Evolutionary conservation across 108 stramenopile species (phyloP).

Genomic region (Skeletonema tropicum): DNA sequence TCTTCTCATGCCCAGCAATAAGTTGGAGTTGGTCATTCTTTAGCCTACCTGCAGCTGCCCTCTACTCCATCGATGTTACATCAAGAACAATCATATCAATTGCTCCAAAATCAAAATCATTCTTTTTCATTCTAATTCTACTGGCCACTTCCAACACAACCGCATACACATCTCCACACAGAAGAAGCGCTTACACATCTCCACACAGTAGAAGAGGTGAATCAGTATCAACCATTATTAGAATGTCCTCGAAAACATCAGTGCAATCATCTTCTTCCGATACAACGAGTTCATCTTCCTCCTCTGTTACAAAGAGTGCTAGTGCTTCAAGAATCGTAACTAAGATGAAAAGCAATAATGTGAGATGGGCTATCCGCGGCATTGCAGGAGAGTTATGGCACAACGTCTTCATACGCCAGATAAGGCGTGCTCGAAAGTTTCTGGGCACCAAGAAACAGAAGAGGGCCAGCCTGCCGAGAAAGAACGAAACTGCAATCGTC

Average conservation of each 20-base stretch:
- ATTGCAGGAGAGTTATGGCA: slow-evolving; percentile 34
- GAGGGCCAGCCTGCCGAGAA: slow-evolving; percentile 17
- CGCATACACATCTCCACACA: neutral
- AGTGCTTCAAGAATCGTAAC: neutral
- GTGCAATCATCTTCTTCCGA: neutral
- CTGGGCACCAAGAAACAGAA: neutral
- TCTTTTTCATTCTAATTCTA: neutral
- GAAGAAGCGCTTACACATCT: neutral
- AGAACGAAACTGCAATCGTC: slow-evolving; percentile 32
- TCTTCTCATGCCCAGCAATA: too few species aligned
- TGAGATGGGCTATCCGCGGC: slow-evolving; percentile 46
- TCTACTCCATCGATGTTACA: too few species aligned
- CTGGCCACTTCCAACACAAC: neutral
- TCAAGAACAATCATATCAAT: too few species aligned
- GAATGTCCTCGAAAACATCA: neutral
- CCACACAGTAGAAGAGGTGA: neutral
- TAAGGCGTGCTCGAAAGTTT: slow-evolving; percentile 10
- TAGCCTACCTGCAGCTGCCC: too few species aligned
- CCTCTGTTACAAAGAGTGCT: neutral
- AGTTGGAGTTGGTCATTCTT: too few species aligned
- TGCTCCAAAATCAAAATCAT: too few species aligned
- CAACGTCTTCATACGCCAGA: slow-evolving; percentile 27
- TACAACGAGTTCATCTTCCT: neutral
- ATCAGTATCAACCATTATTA: neutral
- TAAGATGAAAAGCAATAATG: slow-evolving; percentile 24